Evolutionary conservation across 768 basidiomycete species (phyloP).

Genomic region (Mrakia frigida): DNA sequence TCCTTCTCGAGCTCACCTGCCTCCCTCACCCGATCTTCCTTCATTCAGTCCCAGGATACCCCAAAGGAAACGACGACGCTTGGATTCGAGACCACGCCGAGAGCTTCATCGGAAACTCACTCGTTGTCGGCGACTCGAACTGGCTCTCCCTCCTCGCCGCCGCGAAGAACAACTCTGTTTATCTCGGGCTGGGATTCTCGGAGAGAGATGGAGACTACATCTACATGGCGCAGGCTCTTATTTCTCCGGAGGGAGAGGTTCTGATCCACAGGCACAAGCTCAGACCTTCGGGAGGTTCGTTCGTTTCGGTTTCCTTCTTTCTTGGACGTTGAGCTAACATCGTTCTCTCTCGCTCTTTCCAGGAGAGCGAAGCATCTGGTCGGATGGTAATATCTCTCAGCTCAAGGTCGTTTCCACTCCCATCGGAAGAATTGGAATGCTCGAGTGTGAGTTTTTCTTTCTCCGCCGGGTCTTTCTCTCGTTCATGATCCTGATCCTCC

Average conservation of each 20-base stretch:
- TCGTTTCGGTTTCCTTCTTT: too few species aligned
- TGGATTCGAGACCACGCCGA: conserved; percentile 5
- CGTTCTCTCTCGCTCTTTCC: too few species aligned
- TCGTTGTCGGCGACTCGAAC: conserved; percentile 5
- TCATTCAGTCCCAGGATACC: not conserved
- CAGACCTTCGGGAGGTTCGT: conserved; percentile 25
- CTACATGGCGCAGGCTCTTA: conserved; percentile 33
- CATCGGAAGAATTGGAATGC: not conserved
- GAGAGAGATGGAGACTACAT: conserved; percentile 22
- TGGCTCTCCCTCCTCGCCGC: conserved; percentile 26
- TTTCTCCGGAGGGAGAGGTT: conserved; percentile 24
- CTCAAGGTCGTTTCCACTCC: conserved; percentile 7
- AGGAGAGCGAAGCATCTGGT: not conserved
- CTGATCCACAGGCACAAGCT: conserved; percentile 33
- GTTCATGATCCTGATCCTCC: not conserved
- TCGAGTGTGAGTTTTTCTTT: not conserved
- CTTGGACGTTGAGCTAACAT: too few species aligned
- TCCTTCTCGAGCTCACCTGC: not conserved
- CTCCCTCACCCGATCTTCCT: too few species aligned
- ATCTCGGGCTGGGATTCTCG: conserved; percentile 30
- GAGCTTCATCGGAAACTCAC: conserved; percentile 48
- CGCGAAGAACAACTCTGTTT: conserved; percentile 19
- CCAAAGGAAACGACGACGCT: conserved; percentile 8
- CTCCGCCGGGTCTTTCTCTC: not conserved
- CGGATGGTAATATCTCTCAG: not conserved